phyloP scores from a whole-genome alignment of 176 grass and related monocot species.

The Carex parvula region DNA sequence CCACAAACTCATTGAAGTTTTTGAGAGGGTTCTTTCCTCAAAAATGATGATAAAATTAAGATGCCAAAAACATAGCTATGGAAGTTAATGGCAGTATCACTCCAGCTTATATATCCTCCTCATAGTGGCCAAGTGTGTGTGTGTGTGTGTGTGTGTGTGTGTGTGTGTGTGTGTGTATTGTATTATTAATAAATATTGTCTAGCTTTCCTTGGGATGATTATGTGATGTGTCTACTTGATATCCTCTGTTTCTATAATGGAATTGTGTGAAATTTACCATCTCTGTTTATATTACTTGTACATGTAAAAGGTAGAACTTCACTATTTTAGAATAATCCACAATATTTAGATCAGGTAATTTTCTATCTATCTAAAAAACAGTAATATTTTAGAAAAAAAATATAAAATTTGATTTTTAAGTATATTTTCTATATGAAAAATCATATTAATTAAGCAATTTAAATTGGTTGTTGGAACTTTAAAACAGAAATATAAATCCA shows the following conservation, averaged over 20 bases:
- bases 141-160: too few relatives aligned
- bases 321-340: too few relatives aligned
- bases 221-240: not conserved
- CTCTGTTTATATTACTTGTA: not conserved
- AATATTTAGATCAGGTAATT: too few relatives aligned
- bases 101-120: not conserved
- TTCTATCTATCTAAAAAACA: too few relatives aligned
- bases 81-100: not conserved
- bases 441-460: too few relatives aligned
- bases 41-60: conserved; percentile 6
- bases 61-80: not conserved
- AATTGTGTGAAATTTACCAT: not conserved
- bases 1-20: conserved; percentile 38
- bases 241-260: not conserved
- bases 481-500: too few relatives aligned
- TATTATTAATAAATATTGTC: not conserved
- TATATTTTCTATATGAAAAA: too few relatives aligned
- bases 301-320: too few relatives aligned
- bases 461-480: too few relatives aligned
- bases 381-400: too few relatives aligned
- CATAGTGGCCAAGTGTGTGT: not conserved
- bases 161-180: too few relatives aligned
- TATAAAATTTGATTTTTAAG: too few relatives aligned
- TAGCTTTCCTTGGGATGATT: not conserved
- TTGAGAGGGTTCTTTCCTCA: conserved; percentile 36